Base-by-base conservation (phyloP, 495 filamentous ascomycete species). In the Podospora fimiseda region DNA sequence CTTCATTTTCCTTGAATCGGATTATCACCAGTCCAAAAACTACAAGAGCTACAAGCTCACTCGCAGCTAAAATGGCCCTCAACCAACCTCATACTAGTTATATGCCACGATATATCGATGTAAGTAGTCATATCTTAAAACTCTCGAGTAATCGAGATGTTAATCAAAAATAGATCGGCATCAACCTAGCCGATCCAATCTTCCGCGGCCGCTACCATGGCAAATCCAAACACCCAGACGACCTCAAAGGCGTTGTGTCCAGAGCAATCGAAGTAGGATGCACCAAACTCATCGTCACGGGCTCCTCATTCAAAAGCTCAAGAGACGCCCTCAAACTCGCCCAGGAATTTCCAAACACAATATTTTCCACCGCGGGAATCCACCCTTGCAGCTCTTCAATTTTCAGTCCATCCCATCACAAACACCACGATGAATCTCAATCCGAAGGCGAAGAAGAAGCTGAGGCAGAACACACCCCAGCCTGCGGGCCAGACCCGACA, bases 171-270 rank as follows among this genome's bases (percentile, higher is more conserved):
- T 58, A 79, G 78, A 81, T 97, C 50, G 93, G 93, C 33, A 96
- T 98, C 74, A 98, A 98, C 70, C 76, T 98, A 37, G 84, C 88
- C 47, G 93, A 97, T 56, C 82, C 86, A 20, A 85, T 95, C 57
- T 98, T 90, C 70, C 74, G 74, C 19, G 93, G 93, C 41, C 70
- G 80, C 19, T 92, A 98, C 63, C 86, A 93, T 62, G 88, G 88
- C 53, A 93, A 84, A 50, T 72, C 86, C 61, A 78, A 77, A 9
- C 93, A 98, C 62, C 84, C 85, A 15, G 77, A 85, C 58, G 93
- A 98, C 65, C 74, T 95, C 4, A 67, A 77, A 5, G 82, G 81
- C 46, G 88, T 97, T 9, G 66, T 98, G 3, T 74, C 84, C 52
- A 79, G 93, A 43, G 90, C 89, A 3, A 62, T 76, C 16, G 80